Evolutionary conservation across 2,329 filamentous ascomycete genomes (phyloP).

Genomic region (Nothophaeocryptopus gaeumannii): DNA sequence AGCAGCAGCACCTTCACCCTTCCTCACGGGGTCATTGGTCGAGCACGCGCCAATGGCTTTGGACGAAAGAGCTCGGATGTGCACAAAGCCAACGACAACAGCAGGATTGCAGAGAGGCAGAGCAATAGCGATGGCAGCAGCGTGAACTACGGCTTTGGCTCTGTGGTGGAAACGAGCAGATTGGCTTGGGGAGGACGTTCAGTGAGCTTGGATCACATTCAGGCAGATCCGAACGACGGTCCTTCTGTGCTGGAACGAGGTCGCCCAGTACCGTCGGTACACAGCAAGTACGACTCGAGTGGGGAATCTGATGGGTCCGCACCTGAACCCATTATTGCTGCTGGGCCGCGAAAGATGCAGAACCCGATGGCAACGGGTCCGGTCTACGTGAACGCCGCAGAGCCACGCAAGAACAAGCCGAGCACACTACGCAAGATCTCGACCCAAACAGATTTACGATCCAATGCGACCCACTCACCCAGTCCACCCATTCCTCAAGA

Average conservation of each 20-base stretch:
- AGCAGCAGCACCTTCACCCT: conserved; percentile 67
- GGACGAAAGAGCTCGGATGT: conserved; percentile 24
- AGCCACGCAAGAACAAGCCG: conserved; percentile 18
- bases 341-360: conserved; percentile 63
- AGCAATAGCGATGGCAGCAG: conserved; percentile 19
- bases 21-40: conserved; percentile 15
- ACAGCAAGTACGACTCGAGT: conserved; percentile 38
- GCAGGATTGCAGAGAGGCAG: conserved; percentile 12
- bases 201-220: conserved; percentile 71
- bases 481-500: conserved; percentile 35
- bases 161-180: conserved; percentile 57
- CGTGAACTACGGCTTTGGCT: conserved; percentile 45
- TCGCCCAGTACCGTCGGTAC: conserved; percentile 42
- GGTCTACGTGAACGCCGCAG: conserved; percentile 33
- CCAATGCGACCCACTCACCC: conserved; percentile 18
- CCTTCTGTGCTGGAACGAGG: conserved; percentile 44
- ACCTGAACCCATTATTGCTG: conserved; percentile 79
- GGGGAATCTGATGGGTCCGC: conserved; percentile 69
- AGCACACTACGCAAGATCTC: conserved; percentile 32
- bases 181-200: conserved; percentile 53
- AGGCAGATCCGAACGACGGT: conserved; percentile 41
- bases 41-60: conserved; percentile 15
- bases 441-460: conserved; percentile 33
- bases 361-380: conserved; percentile 39
- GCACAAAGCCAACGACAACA: conserved; percentile 10